phyloP scores from a whole-genome alignment of 2,329 filamentous ascomycete species.

The Alternaria metachromatica region DNA sequence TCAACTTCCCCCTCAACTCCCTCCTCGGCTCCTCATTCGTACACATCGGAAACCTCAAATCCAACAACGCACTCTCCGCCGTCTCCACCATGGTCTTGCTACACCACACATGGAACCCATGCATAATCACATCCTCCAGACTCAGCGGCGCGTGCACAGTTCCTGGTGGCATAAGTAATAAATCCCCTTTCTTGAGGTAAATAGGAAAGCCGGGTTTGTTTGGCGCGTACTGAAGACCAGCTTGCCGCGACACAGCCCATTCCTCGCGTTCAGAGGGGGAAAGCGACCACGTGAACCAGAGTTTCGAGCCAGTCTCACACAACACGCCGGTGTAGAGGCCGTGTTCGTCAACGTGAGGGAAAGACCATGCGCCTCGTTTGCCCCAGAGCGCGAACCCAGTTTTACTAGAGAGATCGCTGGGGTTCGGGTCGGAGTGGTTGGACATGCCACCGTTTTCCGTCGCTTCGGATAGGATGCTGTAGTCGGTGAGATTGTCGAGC shows the following conservation, averaged over 20 bases:
- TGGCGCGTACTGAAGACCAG: neutral
- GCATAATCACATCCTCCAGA: neutral
- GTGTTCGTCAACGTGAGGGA: neutral
- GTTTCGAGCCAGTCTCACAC: neutral
- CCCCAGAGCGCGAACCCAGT: neutral
- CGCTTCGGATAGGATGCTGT: neutral
- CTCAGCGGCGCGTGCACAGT: neutral
- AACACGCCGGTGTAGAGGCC: neutral
- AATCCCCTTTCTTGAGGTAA: neutral
- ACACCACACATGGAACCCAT: neutral
- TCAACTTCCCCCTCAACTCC: neutral
- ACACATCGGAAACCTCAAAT: neutral
- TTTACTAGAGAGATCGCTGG: neutral
- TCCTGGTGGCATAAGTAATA: neutral
- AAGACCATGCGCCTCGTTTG: neutral
- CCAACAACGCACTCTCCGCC: neutral
- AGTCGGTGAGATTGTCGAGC: neutral
- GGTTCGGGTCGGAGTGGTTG: neutral
- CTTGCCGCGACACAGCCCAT: neutral
- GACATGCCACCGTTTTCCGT: neutral
- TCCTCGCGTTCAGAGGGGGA: neutral
- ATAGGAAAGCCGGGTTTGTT: neutral
- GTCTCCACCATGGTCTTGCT: neutral
- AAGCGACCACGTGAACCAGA: neutral
- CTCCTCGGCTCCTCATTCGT: neutral